Evolutionary conservation across 768 basidiomycete species (phyloP).

Genomic region (Lepiota brunneoincarnata): DNA sequence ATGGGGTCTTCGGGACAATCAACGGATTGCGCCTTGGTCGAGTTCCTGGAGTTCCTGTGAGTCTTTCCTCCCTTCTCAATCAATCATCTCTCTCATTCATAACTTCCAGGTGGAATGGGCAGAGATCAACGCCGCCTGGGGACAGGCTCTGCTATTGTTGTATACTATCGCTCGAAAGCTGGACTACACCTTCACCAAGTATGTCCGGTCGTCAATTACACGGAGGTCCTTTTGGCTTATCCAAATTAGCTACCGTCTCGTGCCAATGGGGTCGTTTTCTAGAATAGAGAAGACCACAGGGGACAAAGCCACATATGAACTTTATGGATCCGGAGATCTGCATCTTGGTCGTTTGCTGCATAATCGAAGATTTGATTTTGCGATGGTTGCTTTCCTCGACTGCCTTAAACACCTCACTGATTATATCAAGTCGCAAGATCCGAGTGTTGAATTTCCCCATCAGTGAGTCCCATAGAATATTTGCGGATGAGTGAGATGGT

Average conservation of each 20-base stretch:
- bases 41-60: constrained; percentile 76
- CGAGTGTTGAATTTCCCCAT: constrained; percentile 76
- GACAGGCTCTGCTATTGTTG: constrained; percentile 87
- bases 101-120: constrained; percentile 85
- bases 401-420: constrained; percentile 92
- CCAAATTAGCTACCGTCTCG: constrained; percentile 70
- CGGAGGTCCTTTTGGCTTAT: constrained; percentile 1
- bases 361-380: constrained; percentile 93
- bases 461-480: constrained; percentile 55
- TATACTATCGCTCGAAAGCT: constrained; percentile 92
- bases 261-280: constrained; percentile 95
- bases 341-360: constrained; percentile 87
- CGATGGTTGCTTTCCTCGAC: constrained; percentile 95
- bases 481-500: background rate
- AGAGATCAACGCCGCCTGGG: constrained; percentile 99
- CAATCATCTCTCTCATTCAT: constrained; percentile 13
- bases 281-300: constrained; percentile 81
- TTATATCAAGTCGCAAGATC: constrained; percentile 72
- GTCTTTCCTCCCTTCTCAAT: constrained; percentile 23
- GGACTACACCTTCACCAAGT: constrained; percentile 87
- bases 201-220: constrained; percentile 21
- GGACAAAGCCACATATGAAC: constrained; percentile 83
- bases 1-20: constrained; percentile 96
- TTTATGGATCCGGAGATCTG: constrained; percentile 93
- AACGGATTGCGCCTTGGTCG: constrained; percentile 92